Conservation (phyloP, 1,284 basidiomycete species). For the Blastosporella zonata region DNA sequence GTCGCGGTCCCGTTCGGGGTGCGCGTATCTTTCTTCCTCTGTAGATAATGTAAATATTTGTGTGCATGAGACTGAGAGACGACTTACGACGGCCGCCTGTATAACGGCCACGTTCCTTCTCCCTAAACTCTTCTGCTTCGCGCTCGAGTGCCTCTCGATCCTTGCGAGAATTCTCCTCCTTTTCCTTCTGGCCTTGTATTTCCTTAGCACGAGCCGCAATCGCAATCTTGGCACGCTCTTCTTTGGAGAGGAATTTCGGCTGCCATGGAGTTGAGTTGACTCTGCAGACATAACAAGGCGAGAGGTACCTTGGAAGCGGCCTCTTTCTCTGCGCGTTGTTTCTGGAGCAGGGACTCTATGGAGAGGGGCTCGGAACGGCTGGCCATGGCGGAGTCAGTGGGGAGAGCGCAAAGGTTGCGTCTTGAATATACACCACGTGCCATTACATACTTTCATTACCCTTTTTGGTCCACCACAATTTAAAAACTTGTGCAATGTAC, state of each 20-base stretch:
- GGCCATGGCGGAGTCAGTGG: constrained; percentile 26
- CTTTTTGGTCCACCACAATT: constrained; percentile 6
- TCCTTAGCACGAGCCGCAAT: constrained; percentile 83
- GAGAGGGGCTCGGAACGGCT: constrained; percentile 63
- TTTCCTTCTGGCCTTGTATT: constrained; percentile 66
- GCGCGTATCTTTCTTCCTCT: constrained; percentile 64
- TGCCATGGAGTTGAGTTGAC: constrained; percentile 28
- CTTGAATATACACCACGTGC: constrained; percentile 6
- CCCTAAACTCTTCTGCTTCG: constrained; percentile 68
- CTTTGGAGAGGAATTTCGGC: constrained; percentile 89
- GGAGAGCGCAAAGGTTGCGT: not conserved
- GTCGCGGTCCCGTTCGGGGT: constrained; percentile 45
- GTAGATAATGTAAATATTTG: constrained; percentile 19
- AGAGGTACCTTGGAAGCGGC: constrained; percentile 75
- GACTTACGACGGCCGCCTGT: constrained; percentile 43
- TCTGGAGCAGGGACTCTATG: constrained; percentile 81
- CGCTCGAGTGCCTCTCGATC: constrained; percentile 72
- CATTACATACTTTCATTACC: not conserved
- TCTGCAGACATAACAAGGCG: not conserved
- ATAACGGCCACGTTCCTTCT: constrained; percentile 32
- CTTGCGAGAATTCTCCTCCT: constrained; percentile 50
- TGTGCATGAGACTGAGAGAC: constrained; percentile 19
- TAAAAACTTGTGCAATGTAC: constrained; percentile 13
- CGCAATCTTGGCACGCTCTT: constrained; percentile 84
- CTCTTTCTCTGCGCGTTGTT: constrained; percentile 85